A percentile compares a stretch with the other conserved stretches of the same genome.
These are phyloP conservation scores for Drosera capensis DNA, from an alignment of 148 eudicot species.

Conservation along the genomic window DNA sequence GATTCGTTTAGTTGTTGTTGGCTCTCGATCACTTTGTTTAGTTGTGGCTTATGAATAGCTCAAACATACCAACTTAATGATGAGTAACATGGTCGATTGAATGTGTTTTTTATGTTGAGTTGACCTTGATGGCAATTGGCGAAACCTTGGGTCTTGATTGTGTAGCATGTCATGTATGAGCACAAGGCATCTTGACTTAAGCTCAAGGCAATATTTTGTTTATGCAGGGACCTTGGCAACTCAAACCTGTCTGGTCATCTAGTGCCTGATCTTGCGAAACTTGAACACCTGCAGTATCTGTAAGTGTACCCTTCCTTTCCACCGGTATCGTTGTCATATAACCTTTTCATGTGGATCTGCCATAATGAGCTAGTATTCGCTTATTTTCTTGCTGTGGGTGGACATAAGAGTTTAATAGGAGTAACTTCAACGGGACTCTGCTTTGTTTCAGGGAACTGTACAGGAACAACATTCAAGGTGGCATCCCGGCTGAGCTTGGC, in stretches of 20 bases:
- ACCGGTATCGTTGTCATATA: background rate
- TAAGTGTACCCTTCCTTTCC: slow-evolving; percentile 19
- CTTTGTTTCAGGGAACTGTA: slow-evolving; percentile 59
- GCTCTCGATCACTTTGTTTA: too few species aligned
- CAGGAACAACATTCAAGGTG: slow-evolving; percentile 59
- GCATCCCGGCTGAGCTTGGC: slow-evolving; percentile 66
- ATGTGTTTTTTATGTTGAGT: too few species aligned
- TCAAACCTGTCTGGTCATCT: slow-evolving; percentile 76
- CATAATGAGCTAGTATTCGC: too few species aligned
- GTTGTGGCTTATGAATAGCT: too few species aligned
- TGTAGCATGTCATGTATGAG: background rate
- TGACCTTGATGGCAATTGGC: too few species aligned
- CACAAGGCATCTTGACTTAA: background rate
- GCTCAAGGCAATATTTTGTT: background rate
- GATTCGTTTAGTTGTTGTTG: too few species aligned
- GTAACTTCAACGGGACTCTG: too few species aligned
- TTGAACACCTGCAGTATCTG: slow-evolving; percentile 86
- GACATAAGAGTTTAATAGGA: too few species aligned
- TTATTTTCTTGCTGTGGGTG: background rate
- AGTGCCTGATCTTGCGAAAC: slow-evolving; percentile 81
- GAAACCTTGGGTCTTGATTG: background rate
- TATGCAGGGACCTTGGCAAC: slow-evolving; percentile 79
- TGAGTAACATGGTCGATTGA: too few species aligned
- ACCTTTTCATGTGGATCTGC: too few species aligned
- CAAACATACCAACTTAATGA: too few species aligned